A percentile compares a stretch with the other conserved stretches of the same genome.
These are phyloP conservation scores for Chlorella variabilis DNA, from an alignment of 163 green algal species.

Conservation along the genomic window DNA sequence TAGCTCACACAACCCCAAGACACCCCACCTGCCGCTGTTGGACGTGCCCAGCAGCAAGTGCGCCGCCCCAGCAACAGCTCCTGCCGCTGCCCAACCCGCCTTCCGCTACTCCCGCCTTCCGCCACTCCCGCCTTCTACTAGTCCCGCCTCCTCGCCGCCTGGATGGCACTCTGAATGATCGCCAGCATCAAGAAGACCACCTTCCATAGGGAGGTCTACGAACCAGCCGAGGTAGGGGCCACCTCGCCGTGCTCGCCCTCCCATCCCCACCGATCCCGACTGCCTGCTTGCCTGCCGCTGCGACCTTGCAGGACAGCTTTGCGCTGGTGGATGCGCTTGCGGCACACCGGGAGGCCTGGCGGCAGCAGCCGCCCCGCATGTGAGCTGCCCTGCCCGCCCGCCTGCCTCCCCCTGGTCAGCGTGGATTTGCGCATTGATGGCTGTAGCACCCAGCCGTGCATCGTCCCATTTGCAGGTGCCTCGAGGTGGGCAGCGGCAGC, in stretches of 20 bases:
- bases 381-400: conserved; percentile 17
- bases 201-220: conserved; percentile 60
- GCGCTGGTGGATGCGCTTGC: conserved; percentile 67
- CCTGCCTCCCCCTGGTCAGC: too few relatives aligned
- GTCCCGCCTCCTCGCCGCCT: too few relatives aligned
- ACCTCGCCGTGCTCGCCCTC: too few relatives aligned
- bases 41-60: too few relatives aligned
- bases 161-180: too few relatives aligned
- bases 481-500: conserved; percentile 88
- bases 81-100: too few relatives aligned
- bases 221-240: conserved; percentile 60
- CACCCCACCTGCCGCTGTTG: too few relatives aligned
- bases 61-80: too few relatives aligned
- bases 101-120: background rate
- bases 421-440: too few relatives aligned
- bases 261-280: too few relatives aligned
- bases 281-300: background rate
- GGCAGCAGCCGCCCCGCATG: conserved; percentile 12
- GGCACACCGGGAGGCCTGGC: background rate
- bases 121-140: too few relatives aligned
- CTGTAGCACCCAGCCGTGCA: background rate
- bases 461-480: conserved; percentile 55
- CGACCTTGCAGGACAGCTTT: conserved; percentile 71
- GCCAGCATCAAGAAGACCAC: conserved; percentile 45
- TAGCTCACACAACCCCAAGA: too few relatives aligned